Percentiles rank a stretch among this genome's conserved stretches.
Conservation (phyloP, 176 grass and related monocot genomes). For the Oryza coarctata region DNA sequence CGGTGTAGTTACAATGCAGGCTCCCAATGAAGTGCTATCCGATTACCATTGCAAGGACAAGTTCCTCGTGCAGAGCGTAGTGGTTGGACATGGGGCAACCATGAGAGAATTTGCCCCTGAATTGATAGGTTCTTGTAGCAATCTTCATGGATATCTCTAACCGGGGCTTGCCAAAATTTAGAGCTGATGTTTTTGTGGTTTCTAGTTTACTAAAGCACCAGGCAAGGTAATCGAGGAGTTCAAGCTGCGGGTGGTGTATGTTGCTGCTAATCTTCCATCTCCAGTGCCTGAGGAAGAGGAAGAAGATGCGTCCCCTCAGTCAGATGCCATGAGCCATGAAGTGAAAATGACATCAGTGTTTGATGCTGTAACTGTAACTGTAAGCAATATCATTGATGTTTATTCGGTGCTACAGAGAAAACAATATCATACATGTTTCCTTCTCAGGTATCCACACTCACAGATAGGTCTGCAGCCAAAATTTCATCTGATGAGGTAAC, state of each 20-base stretch:
- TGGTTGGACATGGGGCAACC: conserved; percentile 42
- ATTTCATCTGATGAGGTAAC: conserved; percentile 50
- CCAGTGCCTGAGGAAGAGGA: conserved; percentile 94
- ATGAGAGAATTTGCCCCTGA: conserved; percentile 54
- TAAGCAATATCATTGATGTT: conserved; percentile 1
- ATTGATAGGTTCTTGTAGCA: conserved; percentile 29
- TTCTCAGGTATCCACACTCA: conserved; percentile 45
- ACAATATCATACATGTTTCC: background rate
- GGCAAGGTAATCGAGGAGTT: conserved; percentile 78
- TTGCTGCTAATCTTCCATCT: conserved; percentile 86
- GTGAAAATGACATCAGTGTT: conserved; percentile 19
- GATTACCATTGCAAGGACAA: conserved; percentile 94
- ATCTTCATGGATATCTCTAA: background rate
- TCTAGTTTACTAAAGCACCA: conserved; percentile 66
- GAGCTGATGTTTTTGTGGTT: background rate
- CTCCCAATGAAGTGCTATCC: conserved; percentile 52
- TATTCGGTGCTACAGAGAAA: background rate
- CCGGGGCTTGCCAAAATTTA: background rate
- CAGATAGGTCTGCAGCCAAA: conserved; percentile 39
- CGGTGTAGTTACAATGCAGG: conserved; percentile 72
- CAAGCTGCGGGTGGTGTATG: conserved; percentile 77
- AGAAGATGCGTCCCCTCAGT: conserved; percentile 42
- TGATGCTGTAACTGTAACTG: conserved; percentile 44
- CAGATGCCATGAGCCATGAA: conserved; percentile 36
- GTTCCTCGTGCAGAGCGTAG: conserved; percentile 82